These are phyloP conservation scores for Cryptococcus sp. DNA, from an alignment of 1,284 basidiomycete species.

Conservation along the genomic window DNA sequence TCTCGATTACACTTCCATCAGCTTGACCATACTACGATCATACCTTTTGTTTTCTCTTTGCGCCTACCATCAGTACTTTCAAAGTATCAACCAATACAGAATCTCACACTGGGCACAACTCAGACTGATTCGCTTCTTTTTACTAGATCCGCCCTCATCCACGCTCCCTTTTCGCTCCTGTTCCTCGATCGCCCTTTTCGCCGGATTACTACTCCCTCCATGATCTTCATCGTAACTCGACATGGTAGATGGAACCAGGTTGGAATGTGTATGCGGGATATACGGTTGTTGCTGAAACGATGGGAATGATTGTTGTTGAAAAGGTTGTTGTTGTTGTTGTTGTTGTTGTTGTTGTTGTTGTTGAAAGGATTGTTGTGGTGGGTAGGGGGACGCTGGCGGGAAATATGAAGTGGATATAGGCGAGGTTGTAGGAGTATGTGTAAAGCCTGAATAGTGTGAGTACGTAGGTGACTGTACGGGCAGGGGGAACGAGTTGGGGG, in stretches of 20 bases:
- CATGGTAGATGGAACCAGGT: neutral
- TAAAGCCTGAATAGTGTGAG: neutral
- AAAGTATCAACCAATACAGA: no score
- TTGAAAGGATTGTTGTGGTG: neutral
- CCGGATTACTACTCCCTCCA: neutral
- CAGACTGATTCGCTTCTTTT: slow-evolving; percentile 48
- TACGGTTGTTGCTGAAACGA: neutral
- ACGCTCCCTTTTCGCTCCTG: slow-evolving; percentile 19
- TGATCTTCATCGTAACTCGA: neutral
- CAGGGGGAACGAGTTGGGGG: neutral
- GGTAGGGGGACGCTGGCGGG: no score
- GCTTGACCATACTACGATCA: no score
- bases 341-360: neutral
- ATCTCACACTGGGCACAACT: slow-evolving; percentile 48
- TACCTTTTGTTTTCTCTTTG: slow-evolving; percentile 47
- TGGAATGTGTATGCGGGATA: neutral
- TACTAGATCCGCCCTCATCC: slow-evolving; percentile 13
- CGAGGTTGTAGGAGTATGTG: neutral
- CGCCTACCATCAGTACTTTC: slow-evolving; percentile 24
- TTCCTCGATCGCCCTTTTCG: neutral
- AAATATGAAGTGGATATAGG: neutral
- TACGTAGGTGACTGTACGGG: neutral
- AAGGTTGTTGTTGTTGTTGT: neutral
- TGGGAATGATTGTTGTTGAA: neutral
- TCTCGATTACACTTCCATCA: slow-evolving; percentile 49